Percentiles rank a stretch among this genome's conserved stretches.
phyloP scores from a whole-genome alignment of 2,329 filamentous ascomycete genomes.

The Talaromyces piceae region DNA sequence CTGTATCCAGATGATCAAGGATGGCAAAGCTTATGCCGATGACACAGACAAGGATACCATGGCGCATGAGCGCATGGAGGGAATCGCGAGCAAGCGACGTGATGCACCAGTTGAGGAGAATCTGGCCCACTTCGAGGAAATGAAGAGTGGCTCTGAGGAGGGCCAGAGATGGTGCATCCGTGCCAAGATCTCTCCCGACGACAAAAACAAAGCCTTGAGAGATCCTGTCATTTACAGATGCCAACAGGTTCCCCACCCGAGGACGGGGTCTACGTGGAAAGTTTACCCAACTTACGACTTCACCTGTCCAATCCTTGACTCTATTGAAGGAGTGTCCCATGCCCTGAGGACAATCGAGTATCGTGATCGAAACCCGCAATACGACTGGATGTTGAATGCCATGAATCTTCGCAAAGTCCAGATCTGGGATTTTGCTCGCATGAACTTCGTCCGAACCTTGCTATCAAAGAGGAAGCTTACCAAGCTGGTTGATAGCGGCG shows the following conservation, averaged over 20 bases:
- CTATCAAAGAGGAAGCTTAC: conserved; percentile 47
- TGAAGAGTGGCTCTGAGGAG: conserved; percentile 77
- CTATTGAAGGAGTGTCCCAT: conserved; percentile 57
- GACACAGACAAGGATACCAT: conserved; percentile 87
- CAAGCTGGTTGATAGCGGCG: conserved; percentile 41
- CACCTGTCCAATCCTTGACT: conserved; percentile 56
- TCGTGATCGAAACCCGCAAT: conserved; percentile 45
- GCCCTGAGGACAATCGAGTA: conserved; percentile 58
- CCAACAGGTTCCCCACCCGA: conserved; percentile 60
- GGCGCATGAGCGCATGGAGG: conserved; percentile 75
- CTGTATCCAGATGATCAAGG: conserved; percentile 74
- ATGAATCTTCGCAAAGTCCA: conserved; percentile 40
- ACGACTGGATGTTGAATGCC: conserved; percentile 45
- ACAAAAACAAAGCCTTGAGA: conserved; percentile 90
- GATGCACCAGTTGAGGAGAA: conserved; percentile 76
- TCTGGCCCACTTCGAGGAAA: conserved; percentile 79
- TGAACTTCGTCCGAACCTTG: conserved; percentile 46
- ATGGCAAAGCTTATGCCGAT: conserved; percentile 86
- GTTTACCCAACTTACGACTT: conserved; percentile 63
- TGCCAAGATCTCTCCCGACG: conserved; percentile 85
- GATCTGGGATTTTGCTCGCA: conserved; percentile 47
- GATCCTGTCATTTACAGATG: conserved; percentile 97
- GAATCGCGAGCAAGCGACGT: conserved; percentile 72
- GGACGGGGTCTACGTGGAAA: conserved; percentile 58
- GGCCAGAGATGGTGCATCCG: conserved; percentile 85